Evolutionary conservation across 2,329 filamentous ascomycete genomes (phyloP).

Genomic region (Teratosphaeria zuluensis): DNA sequence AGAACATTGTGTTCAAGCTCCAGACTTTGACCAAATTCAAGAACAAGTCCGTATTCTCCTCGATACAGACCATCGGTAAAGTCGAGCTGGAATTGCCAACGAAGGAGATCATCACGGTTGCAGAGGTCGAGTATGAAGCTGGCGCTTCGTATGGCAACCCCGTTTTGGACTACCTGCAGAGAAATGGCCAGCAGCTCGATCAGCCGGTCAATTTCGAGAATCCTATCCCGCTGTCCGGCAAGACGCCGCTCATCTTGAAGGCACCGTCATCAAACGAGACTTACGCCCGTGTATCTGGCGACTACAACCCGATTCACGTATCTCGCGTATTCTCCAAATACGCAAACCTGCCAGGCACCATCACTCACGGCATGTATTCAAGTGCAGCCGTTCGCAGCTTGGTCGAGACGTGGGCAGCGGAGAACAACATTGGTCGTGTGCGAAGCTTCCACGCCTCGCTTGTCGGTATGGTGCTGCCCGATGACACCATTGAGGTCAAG

Average conservation of each 20-base stretch:
- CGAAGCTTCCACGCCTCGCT: conserved; percentile 94
- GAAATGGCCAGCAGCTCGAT: conserved; percentile 84
- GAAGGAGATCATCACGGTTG: conserved; percentile 95
- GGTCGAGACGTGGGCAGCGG: conserved; percentile 96
- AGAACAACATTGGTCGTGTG: conserved; percentile 96
- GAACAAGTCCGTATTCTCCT: conserved; percentile 86
- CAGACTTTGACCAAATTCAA: conserved; percentile 88
- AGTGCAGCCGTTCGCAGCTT: conserved; percentile 91
- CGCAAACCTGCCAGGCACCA: conserved; percentile 89
- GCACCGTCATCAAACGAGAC: conserved; percentile 95
- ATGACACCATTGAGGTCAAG: conserved; percentile 90
- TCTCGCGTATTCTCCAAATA: conserved; percentile 94
- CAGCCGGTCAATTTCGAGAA: conserved; percentile 97
- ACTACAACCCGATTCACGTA: conserved; percentile 98
- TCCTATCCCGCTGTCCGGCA: conserved; percentile 87
- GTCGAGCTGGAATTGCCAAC: conserved; percentile 89
- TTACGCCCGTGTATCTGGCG: conserved; percentile 92
- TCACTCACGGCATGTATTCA: conserved; percentile 99
- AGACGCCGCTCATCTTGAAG: conserved; percentile 76
- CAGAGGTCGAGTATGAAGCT: conserved; percentile 91
- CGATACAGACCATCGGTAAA: conserved; percentile 82
- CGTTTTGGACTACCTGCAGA: conserved; percentile 89
- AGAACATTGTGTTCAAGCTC: conserved; percentile 92
- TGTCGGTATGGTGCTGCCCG: conserved; percentile 97
- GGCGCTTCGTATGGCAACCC: conserved; percentile 90